Conservation (phyloP, 2,329 filamentous ascomycete species). For the Sporothrix sp. region DNA sequence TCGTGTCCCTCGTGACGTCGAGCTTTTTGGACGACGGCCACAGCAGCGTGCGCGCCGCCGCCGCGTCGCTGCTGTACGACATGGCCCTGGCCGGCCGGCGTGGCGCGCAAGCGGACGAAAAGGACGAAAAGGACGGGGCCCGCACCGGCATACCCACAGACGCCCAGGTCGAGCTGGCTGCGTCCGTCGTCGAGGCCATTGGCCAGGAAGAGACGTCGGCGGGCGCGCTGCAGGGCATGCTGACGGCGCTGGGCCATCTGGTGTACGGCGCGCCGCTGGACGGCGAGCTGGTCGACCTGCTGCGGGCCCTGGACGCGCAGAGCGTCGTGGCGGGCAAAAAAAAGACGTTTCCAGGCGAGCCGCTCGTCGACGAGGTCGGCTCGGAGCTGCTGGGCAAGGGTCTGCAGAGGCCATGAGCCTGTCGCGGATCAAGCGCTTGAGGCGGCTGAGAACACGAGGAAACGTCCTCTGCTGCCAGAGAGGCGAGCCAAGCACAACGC, state of each 20-base stretch:
- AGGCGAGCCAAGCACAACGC: too few species aligned
- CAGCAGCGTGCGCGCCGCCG: slow-evolving; percentile 66
- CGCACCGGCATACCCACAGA: slow-evolving; percentile 45
- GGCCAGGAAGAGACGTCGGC: slow-evolving; percentile 47
- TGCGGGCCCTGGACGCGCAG: slow-evolving; percentile 65
- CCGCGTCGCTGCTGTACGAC: slow-evolving; percentile 77
- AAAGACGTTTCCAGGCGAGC: slow-evolving; percentile 45
- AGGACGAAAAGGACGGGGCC: not conserved
- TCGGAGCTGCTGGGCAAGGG: slow-evolving; percentile 42
- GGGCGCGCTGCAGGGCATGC: slow-evolving; percentile 67
- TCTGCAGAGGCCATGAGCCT: slow-evolving; percentile 21
- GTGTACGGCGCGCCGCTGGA: slow-evolving; percentile 59
- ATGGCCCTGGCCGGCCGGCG: slow-evolving; percentile 57
- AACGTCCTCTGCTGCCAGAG: too few species aligned
- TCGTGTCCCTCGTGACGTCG: slow-evolving; percentile 62
- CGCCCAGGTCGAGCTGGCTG: slow-evolving; percentile 72
- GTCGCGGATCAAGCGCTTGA: too few species aligned
- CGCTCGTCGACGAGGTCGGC: slow-evolving; percentile 47
- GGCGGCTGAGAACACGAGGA: too few species aligned
- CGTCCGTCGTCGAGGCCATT: slow-evolving; percentile 68
- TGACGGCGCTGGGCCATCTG: slow-evolving; percentile 67
- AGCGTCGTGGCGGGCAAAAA: slow-evolving; percentile 52
- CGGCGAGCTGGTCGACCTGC: slow-evolving; percentile 71
- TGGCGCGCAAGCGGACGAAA: slow-evolving; percentile 43
- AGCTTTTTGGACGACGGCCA: slow-evolving; percentile 71